Conservation (phyloP, 495 filamentous ascomycete species). For the Staphylotrichum longicolle region DNA sequence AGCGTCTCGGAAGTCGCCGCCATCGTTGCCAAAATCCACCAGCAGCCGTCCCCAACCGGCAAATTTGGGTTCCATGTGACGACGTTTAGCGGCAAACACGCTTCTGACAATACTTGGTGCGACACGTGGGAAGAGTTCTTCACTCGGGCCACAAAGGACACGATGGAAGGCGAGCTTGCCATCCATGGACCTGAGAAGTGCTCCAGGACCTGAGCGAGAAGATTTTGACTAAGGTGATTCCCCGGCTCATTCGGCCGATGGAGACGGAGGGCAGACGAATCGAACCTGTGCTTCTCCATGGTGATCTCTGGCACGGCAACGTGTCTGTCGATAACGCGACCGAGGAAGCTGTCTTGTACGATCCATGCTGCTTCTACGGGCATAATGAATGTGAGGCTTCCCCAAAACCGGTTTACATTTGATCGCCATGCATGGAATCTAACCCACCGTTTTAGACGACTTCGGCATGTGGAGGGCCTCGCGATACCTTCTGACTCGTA, state of each 20-base stretch:
- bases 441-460: background rate
- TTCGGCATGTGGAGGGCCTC: slow-evolving; percentile 3
- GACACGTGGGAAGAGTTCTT: slow-evolving; percentile 11
- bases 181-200: slow-evolving; percentile 2
- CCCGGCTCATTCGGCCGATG: slow-evolving; percentile 3
- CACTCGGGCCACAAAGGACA: background rate
- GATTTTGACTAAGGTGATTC: slow-evolving; percentile 1
- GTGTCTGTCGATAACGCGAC: slow-evolving; percentile 9
- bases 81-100: slow-evolving; percentile 9
- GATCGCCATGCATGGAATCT: background rate
- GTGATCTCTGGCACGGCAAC: slow-evolving; percentile 11
- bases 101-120: slow-evolving; percentile 6
- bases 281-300: slow-evolving; percentile 8
- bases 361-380: slow-evolving; percentile 5
- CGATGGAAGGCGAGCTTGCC: slow-evolving; percentile 8
- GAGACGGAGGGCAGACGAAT: slow-evolving; percentile 1
- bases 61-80: slow-evolving; percentile 9
- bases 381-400: slow-evolving; percentile 7
- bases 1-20: background rate
- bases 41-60: slow-evolving; percentile 1
- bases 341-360: background rate
- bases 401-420: background rate
- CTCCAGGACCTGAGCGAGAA: slow-evolving; percentile 2
- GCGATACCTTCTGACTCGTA: background rate
- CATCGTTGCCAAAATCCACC: background rate